Evolutionary conservation across 306 rosid genomes (phyloP).

Genomic region (Cicer arietinum): DNA sequence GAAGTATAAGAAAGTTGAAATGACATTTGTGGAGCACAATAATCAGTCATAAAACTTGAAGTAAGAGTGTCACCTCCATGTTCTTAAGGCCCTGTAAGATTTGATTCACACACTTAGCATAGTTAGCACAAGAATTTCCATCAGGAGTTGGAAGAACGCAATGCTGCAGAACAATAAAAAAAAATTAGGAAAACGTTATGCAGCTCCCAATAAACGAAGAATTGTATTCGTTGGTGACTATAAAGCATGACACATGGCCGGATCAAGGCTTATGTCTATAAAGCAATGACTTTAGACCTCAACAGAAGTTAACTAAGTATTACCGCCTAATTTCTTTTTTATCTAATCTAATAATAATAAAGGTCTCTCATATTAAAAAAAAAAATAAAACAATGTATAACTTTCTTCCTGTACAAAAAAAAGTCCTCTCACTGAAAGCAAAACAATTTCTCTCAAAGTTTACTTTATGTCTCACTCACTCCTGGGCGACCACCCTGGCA

Average conservation of each 20-base stretch:
- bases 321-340: background rate
- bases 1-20: slow-evolving; percentile 31
- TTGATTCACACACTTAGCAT: slow-evolving; percentile 23
- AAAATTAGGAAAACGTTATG: background rate
- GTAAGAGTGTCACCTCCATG: slow-evolving; percentile 32
- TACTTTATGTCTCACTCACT: background rate
- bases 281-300: background rate
- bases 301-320: background rate
- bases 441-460: no score
- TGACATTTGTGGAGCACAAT: background rate
- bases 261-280: background rate
- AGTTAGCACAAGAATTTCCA: slow-evolving; percentile 49
- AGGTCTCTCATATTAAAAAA: background rate
- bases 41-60: slow-evolving; percentile 4
- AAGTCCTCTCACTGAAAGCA: background rate
- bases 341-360: background rate
- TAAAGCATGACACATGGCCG: background rate
- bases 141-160: slow-evolving; percentile 83
- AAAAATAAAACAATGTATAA: background rate
- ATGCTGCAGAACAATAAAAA: slow-evolving; percentile 57
- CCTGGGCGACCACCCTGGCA: background rate
- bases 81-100: background rate
- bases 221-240: no score
- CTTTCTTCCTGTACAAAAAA: background rate
- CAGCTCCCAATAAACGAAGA: no score